phyloP scores from a whole-genome alignment of 2,329 filamentous ascomycete genomes.

The Hirsutella rhossiliensis region DNA sequence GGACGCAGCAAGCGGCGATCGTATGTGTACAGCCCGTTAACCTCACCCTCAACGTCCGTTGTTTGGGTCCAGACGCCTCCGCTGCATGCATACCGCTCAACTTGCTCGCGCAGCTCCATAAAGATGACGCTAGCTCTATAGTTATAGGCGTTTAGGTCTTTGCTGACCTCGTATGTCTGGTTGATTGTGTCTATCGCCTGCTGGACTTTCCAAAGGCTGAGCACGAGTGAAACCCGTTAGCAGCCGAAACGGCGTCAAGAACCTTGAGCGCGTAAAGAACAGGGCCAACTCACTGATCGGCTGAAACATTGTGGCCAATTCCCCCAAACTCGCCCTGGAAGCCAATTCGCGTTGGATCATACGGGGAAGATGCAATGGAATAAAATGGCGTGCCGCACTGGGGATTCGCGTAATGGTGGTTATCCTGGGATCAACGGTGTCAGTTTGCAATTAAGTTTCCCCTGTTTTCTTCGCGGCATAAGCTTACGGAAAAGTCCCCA shows the following conservation, averaged over 20 bases:
- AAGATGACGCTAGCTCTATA: slow-evolving; percentile 50
- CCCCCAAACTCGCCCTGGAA: slow-evolving; percentile 64
- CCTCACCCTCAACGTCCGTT: slow-evolving; percentile 62
- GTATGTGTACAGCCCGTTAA: slow-evolving; percentile 60
- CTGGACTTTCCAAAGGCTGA: slow-evolving; percentile 53
- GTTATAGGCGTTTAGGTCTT: slow-evolving; percentile 49
- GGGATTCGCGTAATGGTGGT: slow-evolving; percentile 60
- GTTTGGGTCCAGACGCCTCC: slow-evolving; percentile 64
- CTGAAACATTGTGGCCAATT: slow-evolving; percentile 51
- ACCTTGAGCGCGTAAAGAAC: too few relatives aligned
- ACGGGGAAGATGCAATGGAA: slow-evolving; percentile 41
- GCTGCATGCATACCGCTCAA: slow-evolving; percentile 49
- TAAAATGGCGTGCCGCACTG: slow-evolving; percentile 62
- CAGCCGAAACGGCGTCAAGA: too few relatives aligned
- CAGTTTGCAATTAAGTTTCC: background rate
- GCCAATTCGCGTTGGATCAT: slow-evolving; percentile 47
- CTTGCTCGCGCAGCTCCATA: slow-evolving; percentile 47
- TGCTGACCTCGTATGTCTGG: slow-evolving; percentile 55
- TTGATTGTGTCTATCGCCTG: slow-evolving; percentile 47
- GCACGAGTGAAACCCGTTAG: background rate
- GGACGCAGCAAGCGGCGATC: slow-evolving; percentile 49
- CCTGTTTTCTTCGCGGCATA: too few relatives aligned
- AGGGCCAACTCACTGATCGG: slow-evolving; percentile 38
- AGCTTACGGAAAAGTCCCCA: slow-evolving; percentile 43
- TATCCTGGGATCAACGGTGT: slow-evolving; percentile 32